Evolutionary conservation across 257 asterid genomes (phyloP).

Genomic region (Salvia rosmarinus): DNA sequence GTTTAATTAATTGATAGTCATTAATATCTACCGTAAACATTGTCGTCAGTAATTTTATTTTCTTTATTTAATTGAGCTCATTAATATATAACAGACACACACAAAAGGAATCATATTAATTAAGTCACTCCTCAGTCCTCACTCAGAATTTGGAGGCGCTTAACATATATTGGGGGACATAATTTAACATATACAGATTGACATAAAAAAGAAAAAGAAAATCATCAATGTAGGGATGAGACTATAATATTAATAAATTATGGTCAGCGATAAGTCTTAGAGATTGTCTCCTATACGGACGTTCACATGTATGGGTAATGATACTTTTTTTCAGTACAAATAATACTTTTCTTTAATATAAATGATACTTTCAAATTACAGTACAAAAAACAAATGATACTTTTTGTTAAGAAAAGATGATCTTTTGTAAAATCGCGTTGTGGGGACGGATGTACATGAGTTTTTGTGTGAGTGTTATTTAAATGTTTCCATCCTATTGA

Average conservation of each 20-base stretch:
- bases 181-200: not conserved
- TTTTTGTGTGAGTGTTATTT: no score
- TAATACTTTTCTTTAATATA: no score
- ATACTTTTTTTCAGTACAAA: no score
- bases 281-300: no score
- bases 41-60: constrained; percentile 36
- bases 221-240: not conserved
- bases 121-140: constrained; percentile 19
- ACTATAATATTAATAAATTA: not conserved
- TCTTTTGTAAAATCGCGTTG: no score
- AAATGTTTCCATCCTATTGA: constrained; percentile 3
- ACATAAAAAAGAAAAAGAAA: not conserved
- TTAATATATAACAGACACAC: not conserved
- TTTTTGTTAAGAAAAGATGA: no score
- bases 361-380: no score
- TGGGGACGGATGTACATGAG: no score
- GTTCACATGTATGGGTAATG: no score
- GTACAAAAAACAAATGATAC: no score
- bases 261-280: constrained; percentile 28
- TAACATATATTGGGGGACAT: not conserved
- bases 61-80: not conserved
- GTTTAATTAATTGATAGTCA: constrained; percentile 31
- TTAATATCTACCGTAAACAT: constrained; percentile 31
- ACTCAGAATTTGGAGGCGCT: constrained; percentile 29
- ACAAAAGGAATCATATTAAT: constrained; percentile 23